Conservation (phyloP, 2,329 filamentous ascomycete genomes). For the Colletotrichum paranaense region DNA sequence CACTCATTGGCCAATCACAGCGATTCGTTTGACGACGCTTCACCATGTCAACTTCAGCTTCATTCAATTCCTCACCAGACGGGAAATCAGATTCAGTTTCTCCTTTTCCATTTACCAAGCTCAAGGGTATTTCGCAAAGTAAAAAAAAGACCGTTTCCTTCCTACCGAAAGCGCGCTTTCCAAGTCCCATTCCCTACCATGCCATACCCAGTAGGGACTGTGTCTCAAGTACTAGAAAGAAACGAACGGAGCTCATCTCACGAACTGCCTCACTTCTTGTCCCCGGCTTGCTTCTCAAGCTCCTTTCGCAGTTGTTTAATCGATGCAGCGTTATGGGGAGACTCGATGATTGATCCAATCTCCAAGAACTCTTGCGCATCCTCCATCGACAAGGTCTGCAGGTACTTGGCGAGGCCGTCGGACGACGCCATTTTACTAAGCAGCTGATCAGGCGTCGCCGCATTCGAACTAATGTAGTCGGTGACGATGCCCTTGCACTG, state of each 20-base stretch:
- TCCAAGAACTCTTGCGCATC: not conserved
- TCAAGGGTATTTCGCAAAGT: not conserved
- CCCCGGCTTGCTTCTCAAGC: no score
- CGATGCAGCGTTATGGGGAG: not conserved
- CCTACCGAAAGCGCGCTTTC: not conserved
- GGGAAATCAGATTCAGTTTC: not conserved
- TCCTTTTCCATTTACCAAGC: not conserved
- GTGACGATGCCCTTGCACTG: not conserved
- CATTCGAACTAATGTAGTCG: not conserved
- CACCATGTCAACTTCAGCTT: not conserved
- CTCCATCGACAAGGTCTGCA: not conserved
- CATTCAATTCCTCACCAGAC: not conserved
- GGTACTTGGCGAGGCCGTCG: not conserved
- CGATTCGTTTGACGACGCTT: not conserved
- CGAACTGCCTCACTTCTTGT: not conserved
- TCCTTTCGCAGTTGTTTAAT: not conserved
- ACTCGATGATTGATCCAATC: not conserved
- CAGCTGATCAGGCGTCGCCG: not conserved
- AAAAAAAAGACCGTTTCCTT: no score
- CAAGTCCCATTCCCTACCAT: not conserved
- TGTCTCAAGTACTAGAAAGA: not conserved
- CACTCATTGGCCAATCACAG: constrained; percentile 29
- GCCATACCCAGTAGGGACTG: no score
- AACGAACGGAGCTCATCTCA: not conserved
- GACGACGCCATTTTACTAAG: not conserved